Percentiles rank a stretch among this genome's conserved stretches.
phyloP scores from a whole-genome alignment of 2,329 filamentous ascomycete species.

The Aureobasidium sp. region DNA sequence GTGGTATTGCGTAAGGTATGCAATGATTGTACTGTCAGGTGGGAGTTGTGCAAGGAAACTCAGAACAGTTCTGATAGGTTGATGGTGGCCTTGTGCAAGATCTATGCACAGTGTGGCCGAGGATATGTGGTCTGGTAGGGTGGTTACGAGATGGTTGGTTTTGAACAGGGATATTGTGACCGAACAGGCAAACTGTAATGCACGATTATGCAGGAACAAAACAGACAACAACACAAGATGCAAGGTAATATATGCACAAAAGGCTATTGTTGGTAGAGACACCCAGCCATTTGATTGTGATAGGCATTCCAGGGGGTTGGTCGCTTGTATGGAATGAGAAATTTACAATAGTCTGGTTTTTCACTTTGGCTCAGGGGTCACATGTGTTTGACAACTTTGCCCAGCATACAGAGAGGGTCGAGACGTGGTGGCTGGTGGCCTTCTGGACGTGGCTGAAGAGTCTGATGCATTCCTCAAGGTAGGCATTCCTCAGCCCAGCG shows the following conservation, averaged over 20 bases:
- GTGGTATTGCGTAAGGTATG: constrained; percentile 7
- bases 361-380: background rate
- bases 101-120: constrained; percentile 6
- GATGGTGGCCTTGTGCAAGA: background rate
- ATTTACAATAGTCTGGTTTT: constrained; percentile 13
- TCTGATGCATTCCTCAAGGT: background rate
- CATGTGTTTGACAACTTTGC: background rate
- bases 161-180: constrained; percentile 4
- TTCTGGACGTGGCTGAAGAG: background rate
- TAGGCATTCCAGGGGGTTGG: constrained; percentile 11
- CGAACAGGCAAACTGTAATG: background rate
- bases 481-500: background rate
- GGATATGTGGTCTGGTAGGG: background rate
- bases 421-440: background rate
- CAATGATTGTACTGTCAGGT: constrained; percentile 3
- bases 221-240: constrained; percentile 1
- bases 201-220: constrained; percentile 12
- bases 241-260: constrained; percentile 14
- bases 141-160: background rate
- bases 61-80: background rate
- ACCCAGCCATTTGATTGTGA: constrained; percentile 3
- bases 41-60: background rate
- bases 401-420: too few species aligned
- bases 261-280: background rate
- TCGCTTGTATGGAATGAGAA: constrained; percentile 14